Evolutionary conservation across 2,329 filamentous ascomycete genomes (phyloP).

Genomic region (Dothidotthia symphoricarpi): DNA sequence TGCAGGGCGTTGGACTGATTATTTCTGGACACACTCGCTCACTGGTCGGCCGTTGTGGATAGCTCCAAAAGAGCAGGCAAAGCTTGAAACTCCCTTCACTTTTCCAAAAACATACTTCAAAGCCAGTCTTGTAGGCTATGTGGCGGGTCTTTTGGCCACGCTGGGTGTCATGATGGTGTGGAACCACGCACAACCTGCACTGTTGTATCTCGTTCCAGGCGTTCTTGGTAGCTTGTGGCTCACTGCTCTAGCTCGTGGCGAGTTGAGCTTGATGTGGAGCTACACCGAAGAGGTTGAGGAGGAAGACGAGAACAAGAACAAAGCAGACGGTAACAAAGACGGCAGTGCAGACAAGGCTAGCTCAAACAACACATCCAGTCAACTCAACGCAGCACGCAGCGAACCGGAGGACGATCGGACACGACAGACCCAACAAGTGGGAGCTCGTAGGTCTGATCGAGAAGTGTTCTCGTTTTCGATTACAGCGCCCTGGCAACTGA

Average conservation of each 20-base stretch:
- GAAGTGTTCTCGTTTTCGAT: slow-evolving; percentile 40
- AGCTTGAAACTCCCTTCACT: slow-evolving; percentile 33
- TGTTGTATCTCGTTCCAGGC: slow-evolving; percentile 88
- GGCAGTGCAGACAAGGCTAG: slow-evolving; percentile 7
- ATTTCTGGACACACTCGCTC: slow-evolving; percentile 66
- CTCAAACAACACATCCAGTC: slow-evolving; percentile 12
- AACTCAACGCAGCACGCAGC: slow-evolving; percentile 3
- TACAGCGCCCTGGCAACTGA: slow-evolving; percentile 32
- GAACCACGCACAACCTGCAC: slow-evolving; percentile 80
- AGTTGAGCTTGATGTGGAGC: slow-evolving; percentile 72
- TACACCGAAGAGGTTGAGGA: slow-evolving; percentile 67
- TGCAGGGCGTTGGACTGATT: slow-evolving; percentile 76
- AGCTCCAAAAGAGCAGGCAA: slow-evolving; percentile 5
- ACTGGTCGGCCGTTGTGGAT: slow-evolving; percentile 28
- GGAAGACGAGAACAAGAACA: slow-evolving; percentile 20
- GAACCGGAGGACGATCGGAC: slow-evolving; percentile 10
- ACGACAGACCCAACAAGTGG: slow-evolving; percentile 14
- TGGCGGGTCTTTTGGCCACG: slow-evolving; percentile 73
- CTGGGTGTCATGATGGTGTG: slow-evolving; percentile 74
- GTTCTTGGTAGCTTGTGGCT: slow-evolving; percentile 74
- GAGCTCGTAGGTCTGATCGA: slow-evolving; percentile 19
- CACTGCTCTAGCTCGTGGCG: slow-evolving; percentile 68
- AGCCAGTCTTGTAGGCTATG: slow-evolving; percentile 73
- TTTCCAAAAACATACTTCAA: slow-evolving; percentile 88
- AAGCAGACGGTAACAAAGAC: slow-evolving; percentile 7